Percentiles rank a stretch among this genome's conserved stretches.
These are phyloP conservation scores for Alternaria angustiovoidea DNA, from an alignment of 2,329 filamentous ascomycete species.

Conservation along the genomic window DNA sequence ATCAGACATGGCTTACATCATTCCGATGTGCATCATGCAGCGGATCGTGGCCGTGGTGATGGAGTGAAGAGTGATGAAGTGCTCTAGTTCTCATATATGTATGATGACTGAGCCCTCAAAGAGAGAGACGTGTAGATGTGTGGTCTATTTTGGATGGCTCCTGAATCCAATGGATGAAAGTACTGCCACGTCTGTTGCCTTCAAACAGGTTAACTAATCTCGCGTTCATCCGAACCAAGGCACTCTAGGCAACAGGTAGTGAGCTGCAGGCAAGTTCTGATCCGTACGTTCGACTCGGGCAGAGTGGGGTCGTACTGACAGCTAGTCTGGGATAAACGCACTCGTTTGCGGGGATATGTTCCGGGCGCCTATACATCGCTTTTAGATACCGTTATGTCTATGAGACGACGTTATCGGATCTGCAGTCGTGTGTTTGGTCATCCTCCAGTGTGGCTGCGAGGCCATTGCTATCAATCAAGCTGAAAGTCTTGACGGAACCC, in stretches of 20 bases:
- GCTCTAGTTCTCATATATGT: neutral
- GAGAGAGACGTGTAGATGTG: neutral
- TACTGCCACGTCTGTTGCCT: neutral
- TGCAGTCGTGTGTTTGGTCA: neutral
- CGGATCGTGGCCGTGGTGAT: neutral
- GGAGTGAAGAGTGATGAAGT: neutral
- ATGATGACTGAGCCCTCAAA: neutral
- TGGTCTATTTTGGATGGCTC: neutral
- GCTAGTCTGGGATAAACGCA: neutral
- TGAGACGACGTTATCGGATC: neutral
- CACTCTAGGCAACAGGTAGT: neutral
- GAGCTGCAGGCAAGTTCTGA: neutral
- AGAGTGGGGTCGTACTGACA: constrained; percentile 9
- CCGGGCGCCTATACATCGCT: constrained; percentile 10
- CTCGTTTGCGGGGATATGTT: constrained; percentile 10
- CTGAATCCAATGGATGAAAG: neutral
- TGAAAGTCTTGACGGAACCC: neutral
- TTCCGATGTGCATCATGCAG: neutral
- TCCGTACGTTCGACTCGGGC: constrained; percentile 3
- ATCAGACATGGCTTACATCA: neutral
- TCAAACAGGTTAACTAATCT: neutral
- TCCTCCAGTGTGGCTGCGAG: neutral
- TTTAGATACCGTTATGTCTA: neutral
- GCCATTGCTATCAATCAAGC: neutral
- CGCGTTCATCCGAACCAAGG: neutral